Evolutionary conservation across 768 basidiomycete species (phyloP).

Genomic region (Kockovaella imperatae): DNA sequence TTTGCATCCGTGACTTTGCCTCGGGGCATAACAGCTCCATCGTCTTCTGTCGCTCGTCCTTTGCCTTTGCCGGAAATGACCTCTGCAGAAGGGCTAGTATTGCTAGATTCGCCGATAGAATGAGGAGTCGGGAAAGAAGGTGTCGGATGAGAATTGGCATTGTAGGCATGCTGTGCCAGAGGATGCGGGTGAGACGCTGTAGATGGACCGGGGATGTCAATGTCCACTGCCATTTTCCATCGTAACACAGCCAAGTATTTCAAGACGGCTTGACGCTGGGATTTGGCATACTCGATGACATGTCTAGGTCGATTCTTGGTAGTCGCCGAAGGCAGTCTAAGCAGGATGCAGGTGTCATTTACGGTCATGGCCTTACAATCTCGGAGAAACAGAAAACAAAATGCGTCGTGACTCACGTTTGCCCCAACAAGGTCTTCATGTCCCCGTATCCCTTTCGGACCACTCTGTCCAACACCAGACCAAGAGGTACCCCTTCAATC

Average conservation of each 20-base stretch:
- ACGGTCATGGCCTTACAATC: too few relatives aligned
- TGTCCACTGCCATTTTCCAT: slow-evolving; percentile 34
- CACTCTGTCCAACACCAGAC: slow-evolving; percentile 21
- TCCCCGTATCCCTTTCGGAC: slow-evolving; percentile 30
- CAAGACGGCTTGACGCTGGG: slow-evolving; percentile 29
- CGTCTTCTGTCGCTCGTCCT: slow-evolving; percentile 9
- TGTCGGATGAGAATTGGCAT: slow-evolving; percentile 1
- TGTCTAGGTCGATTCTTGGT: slow-evolving; percentile 23
- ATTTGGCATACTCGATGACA: slow-evolving; percentile 33
- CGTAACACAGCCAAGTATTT: slow-evolving; percentile 36
- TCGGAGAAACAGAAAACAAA: too few relatives aligned
- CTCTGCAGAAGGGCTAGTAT: slow-evolving; percentile 17
- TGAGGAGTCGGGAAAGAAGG: slow-evolving; percentile 33
- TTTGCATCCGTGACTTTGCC: slow-evolving; percentile 36
- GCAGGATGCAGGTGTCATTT: background rate
- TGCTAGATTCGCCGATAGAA: slow-evolving; percentile 24
- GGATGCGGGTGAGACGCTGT: background rate
- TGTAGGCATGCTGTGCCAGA: background rate
- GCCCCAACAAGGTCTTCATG: slow-evolving; percentile 19
- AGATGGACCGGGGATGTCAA: slow-evolving; percentile 2
- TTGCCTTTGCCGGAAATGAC: slow-evolving; percentile 25
- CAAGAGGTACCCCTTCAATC: slow-evolving; percentile 26
- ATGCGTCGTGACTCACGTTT: slow-evolving; percentile 22
- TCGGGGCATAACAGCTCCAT: background rate
- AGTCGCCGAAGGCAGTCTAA: slow-evolving; percentile 24